A percentile compares a stretch with the other conserved stretches of the same genome.
Conservation (phyloP, 2,329 filamentous ascomycete genomes). For the Dendrostoma leiphaemia region DNA sequence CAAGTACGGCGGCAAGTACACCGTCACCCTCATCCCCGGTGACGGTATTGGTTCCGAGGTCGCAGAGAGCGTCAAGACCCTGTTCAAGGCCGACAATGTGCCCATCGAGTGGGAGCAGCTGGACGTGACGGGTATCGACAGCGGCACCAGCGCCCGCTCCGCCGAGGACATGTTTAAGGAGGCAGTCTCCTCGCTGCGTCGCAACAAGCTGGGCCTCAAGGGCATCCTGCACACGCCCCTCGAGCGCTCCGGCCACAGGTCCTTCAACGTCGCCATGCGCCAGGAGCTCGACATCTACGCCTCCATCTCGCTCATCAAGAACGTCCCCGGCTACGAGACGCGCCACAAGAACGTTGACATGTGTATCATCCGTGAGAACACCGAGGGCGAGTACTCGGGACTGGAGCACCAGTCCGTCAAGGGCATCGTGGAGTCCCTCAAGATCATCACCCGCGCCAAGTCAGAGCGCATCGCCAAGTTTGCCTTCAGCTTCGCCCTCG, state of each 20-base stretch:
- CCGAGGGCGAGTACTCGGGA: constrained; percentile 98
- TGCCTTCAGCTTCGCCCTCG: constrained; percentile 94
- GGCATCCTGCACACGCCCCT: constrained; percentile 98
- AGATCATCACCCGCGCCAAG: constrained; percentile 99
- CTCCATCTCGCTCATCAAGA: constrained; percentile 97
- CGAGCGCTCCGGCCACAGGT: constrained; percentile 94
- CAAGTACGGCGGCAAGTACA: constrained; percentile 99
- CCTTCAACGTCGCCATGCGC: constrained; percentile 98
- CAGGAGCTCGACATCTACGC: constrained; percentile 99
- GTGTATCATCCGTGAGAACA: constrained; percentile 99
- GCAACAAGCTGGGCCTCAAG: constrained; percentile 99
- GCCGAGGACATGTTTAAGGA: constrained; percentile 95
- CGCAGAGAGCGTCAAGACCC: constrained; percentile 91
- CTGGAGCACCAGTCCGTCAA: constrained; percentile 97
- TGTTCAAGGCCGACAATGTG: constrained; percentile 98
- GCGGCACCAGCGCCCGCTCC: constrained; percentile 64
- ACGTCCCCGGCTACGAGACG: constrained; percentile 97
- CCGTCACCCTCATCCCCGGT: constrained; percentile 95
- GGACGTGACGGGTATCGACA: constrained; percentile 87
- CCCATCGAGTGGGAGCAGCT: constrained; percentile 97
- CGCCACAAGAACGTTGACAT: constrained; percentile 97
- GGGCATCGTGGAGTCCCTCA: constrained; percentile 97
- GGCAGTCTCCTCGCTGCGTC: constrained; percentile 89
- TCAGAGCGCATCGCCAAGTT: constrained; percentile 99
- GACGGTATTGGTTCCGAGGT: constrained; percentile 98